These are phyloP conservation scores for Didymella segeticola DNA, from an alignment of 2,329 filamentous ascomycete genomes.

Conservation along the genomic window DNA sequence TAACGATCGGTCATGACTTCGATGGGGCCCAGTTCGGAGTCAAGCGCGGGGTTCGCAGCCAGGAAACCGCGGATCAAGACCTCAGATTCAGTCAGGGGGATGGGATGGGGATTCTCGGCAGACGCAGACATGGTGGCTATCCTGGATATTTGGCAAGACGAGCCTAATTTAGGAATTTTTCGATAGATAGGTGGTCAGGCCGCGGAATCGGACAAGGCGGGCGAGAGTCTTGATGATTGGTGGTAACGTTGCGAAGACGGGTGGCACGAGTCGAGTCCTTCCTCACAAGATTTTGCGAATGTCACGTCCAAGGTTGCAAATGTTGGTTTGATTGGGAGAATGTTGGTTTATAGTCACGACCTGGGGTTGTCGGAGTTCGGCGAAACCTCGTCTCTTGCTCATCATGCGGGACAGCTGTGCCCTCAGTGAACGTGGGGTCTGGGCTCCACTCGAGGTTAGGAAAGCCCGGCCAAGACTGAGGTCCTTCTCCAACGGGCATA, in stretches of 20 bases:
- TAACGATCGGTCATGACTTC: slow-evolving; percentile 52
- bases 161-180: slow-evolving; percentile 12
- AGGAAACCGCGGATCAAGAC: slow-evolving; percentile 44
- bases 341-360: slow-evolving; percentile 27
- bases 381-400: slow-evolving; percentile 34
- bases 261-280: slow-evolving; percentile 12
- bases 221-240: slow-evolving; percentile 8
- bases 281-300: slow-evolving; percentile 4
- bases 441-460: slow-evolving; percentile 25
- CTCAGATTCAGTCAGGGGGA: slow-evolving; percentile 42
- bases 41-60: slow-evolving; percentile 40
- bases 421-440: slow-evolving; percentile 27
- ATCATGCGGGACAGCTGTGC: slow-evolving; percentile 34
- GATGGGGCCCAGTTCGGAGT: slow-evolving; percentile 36
- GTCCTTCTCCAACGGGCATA: slow-evolving; percentile 43
- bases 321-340: neutral
- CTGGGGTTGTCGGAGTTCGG: slow-evolving; percentile 39
- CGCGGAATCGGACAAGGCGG: slow-evolving; percentile 13
- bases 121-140: slow-evolving; percentile 23
- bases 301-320: neutral
- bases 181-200: slow-evolving; percentile 12
- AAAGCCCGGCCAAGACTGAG: slow-evolving; percentile 29
- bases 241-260: slow-evolving; percentile 16
- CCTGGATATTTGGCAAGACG: slow-evolving; percentile 11
- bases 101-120: slow-evolving; percentile 28